phyloP scores from a whole-genome alignment of 2,329 filamentous ascomycete species.

The Lachnellula suecica region DNA sequence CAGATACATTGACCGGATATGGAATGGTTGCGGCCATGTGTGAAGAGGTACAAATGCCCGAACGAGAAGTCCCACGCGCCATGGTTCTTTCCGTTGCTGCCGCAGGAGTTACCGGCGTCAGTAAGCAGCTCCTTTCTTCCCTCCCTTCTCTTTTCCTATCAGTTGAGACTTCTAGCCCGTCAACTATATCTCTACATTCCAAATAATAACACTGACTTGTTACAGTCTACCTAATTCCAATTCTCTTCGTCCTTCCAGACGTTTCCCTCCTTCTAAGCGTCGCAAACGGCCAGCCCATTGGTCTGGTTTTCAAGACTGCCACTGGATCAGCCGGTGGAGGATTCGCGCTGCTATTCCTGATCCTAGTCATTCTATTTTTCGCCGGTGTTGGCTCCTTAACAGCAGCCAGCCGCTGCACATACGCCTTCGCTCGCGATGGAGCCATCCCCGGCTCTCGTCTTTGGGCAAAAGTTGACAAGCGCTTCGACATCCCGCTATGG shows the following conservation, averaged over 20 bases:
- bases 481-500: conserved; percentile 68
- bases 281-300: conserved; percentile 73
- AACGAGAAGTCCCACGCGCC: conserved; percentile 68
- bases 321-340: conserved; percentile 61
- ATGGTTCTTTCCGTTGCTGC: conserved; percentile 69
- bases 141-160: no score
- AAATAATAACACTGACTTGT: no score
- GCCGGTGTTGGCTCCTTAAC: conserved; percentile 74
- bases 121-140: no score
- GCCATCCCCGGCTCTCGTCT: conserved; percentile 69
- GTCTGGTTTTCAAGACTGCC: conserved; percentile 71
- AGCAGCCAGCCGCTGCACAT: conserved; percentile 71
- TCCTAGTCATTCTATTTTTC: conserved; percentile 76
- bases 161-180: no score
- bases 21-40: conserved; percentile 73
- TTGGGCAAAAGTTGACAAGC: conserved; percentile 65
- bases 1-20: conserved; percentile 63
- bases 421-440: conserved; percentile 73
- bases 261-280: conserved; percentile 62
- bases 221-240: conserved; percentile 71
- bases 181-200: no score
- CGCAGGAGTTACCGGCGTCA: conserved; percentile 62
- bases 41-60: conserved; percentile 69
- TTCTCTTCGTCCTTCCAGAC: conserved; percentile 74
- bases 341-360: conserved; percentile 72